These are phyloP conservation scores for Schizothecium vesticola DNA, from an alignment of 495 filamentous ascomycete genomes.

Conservation along the genomic window DNA sequence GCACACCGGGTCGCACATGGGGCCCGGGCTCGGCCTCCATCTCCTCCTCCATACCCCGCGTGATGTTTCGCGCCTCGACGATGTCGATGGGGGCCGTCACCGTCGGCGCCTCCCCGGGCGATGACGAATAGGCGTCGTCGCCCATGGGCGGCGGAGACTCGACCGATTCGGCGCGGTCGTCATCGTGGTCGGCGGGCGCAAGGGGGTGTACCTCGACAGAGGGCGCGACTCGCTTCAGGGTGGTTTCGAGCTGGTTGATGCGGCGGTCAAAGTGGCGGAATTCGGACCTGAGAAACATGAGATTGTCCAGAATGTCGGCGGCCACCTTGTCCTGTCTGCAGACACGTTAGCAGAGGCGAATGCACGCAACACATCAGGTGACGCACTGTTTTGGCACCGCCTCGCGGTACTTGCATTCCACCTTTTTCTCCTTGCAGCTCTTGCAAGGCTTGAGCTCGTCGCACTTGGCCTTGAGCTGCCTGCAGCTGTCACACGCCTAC, in stretches of 20 bases:
- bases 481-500: conserved; percentile 66
- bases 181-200: conserved; percentile 12
- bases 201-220: conserved; percentile 10
- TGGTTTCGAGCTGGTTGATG: conserved; percentile 22
- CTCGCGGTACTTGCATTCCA: conserved; percentile 60
- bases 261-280: conserved; percentile 27
- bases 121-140: conserved; percentile 20
- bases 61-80: conserved; percentile 27
- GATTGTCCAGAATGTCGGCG: conserved; percentile 44
- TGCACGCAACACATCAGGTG: not conserved
- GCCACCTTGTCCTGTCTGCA: conserved; percentile 49
- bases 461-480: conserved; percentile 65
- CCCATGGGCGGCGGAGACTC: conserved; percentile 14
- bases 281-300: conserved; percentile 30
- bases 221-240: conserved; percentile 15
- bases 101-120: conserved; percentile 16
- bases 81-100: conserved; percentile 16
- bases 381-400: conserved; percentile 63
- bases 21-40: conserved; percentile 42
- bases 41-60: conserved; percentile 39
- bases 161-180: conserved; percentile 22
- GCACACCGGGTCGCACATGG: conserved; percentile 44
- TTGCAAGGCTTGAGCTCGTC: conserved; percentile 60
- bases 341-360: conserved; percentile 11
- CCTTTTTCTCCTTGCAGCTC: conserved; percentile 51